These are phyloP conservation scores for Thalassiosira livingstoniorum DNA, from an alignment of 352 stramenopile genomes.

Conservation along the genomic window DNA sequence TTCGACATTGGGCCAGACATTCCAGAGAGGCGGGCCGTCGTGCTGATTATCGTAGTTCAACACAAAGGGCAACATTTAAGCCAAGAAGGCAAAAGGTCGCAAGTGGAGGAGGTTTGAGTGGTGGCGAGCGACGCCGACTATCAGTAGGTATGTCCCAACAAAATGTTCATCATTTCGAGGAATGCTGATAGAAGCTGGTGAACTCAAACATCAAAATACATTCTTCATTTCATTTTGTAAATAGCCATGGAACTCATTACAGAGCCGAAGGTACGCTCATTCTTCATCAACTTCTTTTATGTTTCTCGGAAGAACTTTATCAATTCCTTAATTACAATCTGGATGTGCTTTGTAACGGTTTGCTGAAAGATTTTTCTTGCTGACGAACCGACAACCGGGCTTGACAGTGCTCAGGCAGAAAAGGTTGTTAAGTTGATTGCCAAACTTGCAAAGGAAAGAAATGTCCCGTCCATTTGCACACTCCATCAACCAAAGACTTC, in stretches of 20 bases:
- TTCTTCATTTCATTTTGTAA: slow-evolving; percentile 3
- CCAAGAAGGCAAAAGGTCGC: too few species aligned
- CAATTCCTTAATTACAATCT: background rate
- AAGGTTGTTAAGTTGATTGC: slow-evolving; percentile 90
- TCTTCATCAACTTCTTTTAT: background rate
- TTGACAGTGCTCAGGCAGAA: slow-evolving; percentile 86
- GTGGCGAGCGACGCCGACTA: slow-evolving; percentile 91
- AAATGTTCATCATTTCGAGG: too few species aligned
- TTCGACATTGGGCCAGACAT: slow-evolving; percentile 17
- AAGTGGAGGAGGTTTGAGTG: slow-evolving; percentile 87
- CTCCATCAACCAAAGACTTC: slow-evolving; percentile 91
- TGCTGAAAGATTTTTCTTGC: slow-evolving; percentile 85
- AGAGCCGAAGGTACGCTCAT: slow-evolving; percentile 75
- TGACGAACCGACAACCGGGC: slow-evolving; percentile 87
- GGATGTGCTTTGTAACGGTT: background rate
- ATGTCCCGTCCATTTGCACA: slow-evolving; percentile 89
- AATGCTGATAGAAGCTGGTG: too few species aligned
- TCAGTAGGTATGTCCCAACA: slow-evolving; percentile 66
- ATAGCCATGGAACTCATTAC: slow-evolving; percentile 88
- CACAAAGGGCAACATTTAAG: background rate
- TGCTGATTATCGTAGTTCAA: background rate
- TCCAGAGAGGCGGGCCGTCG: background rate
- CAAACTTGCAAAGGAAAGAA: slow-evolving; percentile 86
- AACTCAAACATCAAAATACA: too few species aligned
- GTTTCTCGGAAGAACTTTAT: background rate